These are phyloP conservation scores for Ophiostoma sp. DNA, from an alignment of 2,329 filamentous ascomycete species.

Conservation along the genomic window DNA sequence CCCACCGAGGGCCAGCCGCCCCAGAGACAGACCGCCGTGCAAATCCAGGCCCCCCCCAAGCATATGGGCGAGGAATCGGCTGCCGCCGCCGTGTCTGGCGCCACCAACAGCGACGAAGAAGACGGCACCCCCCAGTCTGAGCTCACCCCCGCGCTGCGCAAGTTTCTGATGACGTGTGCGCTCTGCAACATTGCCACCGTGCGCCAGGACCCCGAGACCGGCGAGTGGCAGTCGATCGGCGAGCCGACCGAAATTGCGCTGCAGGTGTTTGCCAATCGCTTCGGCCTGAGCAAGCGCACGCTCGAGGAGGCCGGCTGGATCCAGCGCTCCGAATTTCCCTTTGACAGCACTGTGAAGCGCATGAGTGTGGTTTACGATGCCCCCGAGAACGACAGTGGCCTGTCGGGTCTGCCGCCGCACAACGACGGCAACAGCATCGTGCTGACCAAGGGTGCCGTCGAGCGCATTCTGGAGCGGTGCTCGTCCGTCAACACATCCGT, in stretches of 20 bases:
- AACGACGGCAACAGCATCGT: constrained; percentile 44
- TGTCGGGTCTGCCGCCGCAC: constrained; percentile 33
- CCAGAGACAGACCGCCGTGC: background rate
- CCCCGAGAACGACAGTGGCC: constrained; percentile 35
- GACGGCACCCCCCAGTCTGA: constrained; percentile 28
- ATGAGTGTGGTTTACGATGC: constrained; percentile 69
- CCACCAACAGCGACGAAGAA: background rate
- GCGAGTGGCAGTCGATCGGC: constrained; percentile 60
- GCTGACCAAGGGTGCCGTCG: constrained; percentile 59
- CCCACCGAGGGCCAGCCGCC: background rate
- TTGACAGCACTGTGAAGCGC: constrained; percentile 70
- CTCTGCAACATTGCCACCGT: constrained; percentile 62
- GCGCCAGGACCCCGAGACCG: constrained; percentile 48
- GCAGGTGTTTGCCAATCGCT: constrained; percentile 67
- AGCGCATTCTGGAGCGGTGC: constrained; percentile 55
- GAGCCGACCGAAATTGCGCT: constrained; percentile 72
- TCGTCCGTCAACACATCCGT: constrained; percentile 37
- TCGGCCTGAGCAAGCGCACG: constrained; percentile 52
- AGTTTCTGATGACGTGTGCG: constrained; percentile 52
- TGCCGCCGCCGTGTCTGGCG: background rate
- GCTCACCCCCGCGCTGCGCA: constrained; percentile 46
- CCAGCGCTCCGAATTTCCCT: constrained; percentile 67
- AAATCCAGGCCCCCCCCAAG: background rate
- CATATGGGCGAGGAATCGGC: constrained; percentile 1
- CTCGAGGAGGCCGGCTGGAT: constrained; percentile 53